Base-by-base conservation (phyloP, 1,284 basidiomycete species). In the Boletus mariae region DNA sequence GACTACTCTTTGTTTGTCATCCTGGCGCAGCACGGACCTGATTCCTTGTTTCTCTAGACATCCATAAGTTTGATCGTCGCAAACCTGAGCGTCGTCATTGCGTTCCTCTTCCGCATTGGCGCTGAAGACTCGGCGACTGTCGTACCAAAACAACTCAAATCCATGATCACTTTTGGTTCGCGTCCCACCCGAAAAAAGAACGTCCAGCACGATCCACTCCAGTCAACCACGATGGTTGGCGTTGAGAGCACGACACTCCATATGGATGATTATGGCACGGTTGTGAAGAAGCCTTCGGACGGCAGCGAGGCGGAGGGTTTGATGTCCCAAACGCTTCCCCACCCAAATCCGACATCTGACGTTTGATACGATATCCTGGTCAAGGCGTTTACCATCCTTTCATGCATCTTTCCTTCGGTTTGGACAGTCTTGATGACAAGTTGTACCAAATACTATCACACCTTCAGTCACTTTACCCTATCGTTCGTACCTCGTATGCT, bases 21-120 rank as follows among this genome's bases (percentile, higher is more conserved):
- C 13, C 29, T 29, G 29, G 9, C 7, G 15, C 13, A 17, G 28
- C 29, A 11, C 15, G 25, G n/a, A 32, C 25, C 23, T 20, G 47
- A 11, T 23, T 20, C 15, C 34, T n/a, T 31, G 17, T 25, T 49
- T 26, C 29, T 25, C 9, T 28, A 52, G 51, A 35, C 26, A 23
- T 52, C 51, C 6, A 5, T 43, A 4, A 28, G 48, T 40, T 52
- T 52, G 51, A 52, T 52, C 11, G 47, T 48, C 17, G 47, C 47
- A n/a, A 48, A 48, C 47, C 28, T 48, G 17, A 48, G 47, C 7
- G 47, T 52, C 5, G 51, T 52, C 13, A 34, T 52, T 15, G 49
- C 51, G 5, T 43, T 52, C 41, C 32, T 52, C 26, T 52, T 52
- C 32, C 51, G 51, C 31, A 43, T 52, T 23, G 31, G 41, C 25